Conservation (phyloP, 2,329 filamentous ascomycete genomes). For the Sodiomyces alkalinus region DNA sequence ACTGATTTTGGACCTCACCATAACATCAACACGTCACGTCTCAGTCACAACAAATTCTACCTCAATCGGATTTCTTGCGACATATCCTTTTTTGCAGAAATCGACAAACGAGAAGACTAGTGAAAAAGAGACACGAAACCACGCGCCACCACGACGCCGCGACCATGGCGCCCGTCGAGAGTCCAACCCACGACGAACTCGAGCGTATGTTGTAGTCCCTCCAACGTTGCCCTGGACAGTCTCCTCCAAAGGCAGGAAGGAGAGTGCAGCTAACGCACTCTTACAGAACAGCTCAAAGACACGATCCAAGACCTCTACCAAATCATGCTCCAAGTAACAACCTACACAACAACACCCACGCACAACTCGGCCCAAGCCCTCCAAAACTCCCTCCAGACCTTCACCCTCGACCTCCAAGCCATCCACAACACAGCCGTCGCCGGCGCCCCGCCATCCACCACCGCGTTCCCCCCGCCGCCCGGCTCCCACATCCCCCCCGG, state of each 20-base stretch:
- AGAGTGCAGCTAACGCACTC: slow-evolving; percentile 1
- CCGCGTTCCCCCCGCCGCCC: slow-evolving; percentile 2
- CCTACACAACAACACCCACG: slow-evolving; percentile 34
- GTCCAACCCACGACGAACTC: slow-evolving; percentile 20
- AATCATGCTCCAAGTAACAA: slow-evolving; percentile 45
- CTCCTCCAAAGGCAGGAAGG: no score
- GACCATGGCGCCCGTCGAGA: slow-evolving; percentile 26
- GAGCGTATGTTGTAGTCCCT: slow-evolving; percentile 23
- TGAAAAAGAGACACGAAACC: no score
- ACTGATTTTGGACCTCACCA: no score
- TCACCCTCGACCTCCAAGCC: slow-evolving; percentile 22
- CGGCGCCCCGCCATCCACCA: slow-evolving; percentile 4
- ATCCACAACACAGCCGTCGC: slow-evolving; percentile 24
- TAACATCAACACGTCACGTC: no score
- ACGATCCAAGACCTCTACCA: slow-evolving; percentile 50
- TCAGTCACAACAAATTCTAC: no score
- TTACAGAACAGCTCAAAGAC: slow-evolving; percentile 40
- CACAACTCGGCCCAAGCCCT: slow-evolving; percentile 2
- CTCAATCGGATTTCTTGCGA: no score
- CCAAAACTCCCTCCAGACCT: slow-evolving; percentile 18
- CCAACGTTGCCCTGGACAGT: not conserved
- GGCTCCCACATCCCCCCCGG: slow-evolving; percentile 29
- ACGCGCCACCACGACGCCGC: not conserved
- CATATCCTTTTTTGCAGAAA: no score
- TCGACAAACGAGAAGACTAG: no score